A percentile compares a stretch with the other conserved stretches of the same genome.
These are phyloP conservation scores for Pestalotiopsis sp. DNA, from an alignment of 2,329 filamentous ascomycete genomes.

Conservation along the genomic window DNA sequence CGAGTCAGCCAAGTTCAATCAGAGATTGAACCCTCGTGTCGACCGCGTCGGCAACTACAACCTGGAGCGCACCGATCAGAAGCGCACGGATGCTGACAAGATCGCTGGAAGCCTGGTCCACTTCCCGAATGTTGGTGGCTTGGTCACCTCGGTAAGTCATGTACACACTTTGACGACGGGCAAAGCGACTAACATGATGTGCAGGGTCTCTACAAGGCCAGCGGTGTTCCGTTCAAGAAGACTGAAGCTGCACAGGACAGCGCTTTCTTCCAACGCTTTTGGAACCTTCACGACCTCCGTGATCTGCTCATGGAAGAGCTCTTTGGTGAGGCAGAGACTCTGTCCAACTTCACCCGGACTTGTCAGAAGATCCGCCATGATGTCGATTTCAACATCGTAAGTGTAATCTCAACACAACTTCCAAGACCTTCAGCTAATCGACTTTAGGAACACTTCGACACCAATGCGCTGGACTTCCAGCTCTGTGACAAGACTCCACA, in stretches of 20 bases:
- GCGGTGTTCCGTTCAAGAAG: background rate
- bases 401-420: background rate
- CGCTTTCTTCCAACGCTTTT: slow-evolving; percentile 16
- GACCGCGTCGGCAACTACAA: background rate
- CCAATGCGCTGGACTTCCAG: background rate
- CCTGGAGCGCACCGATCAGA: too few relatives aligned
- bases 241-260: slow-evolving; percentile 16
- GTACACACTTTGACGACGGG: background rate
- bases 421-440: background rate
- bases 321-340: slow-evolving; percentile 17
- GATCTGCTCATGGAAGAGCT: slow-evolving; percentile 17
- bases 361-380: background rate
- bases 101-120: background rate
- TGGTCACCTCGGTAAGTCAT: background rate
- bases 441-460: background rate
- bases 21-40: background rate
- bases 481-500: background rate
- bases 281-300: slow-evolving; percentile 19
- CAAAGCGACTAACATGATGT: background rate
- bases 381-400: background rate
- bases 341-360: slow-evolving; percentile 20
- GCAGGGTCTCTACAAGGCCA: background rate
- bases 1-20: background rate
- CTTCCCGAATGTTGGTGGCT: background rate
- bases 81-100: background rate